Conservation (phyloP, 208 protist species). For the Leishmania major region DNA sequence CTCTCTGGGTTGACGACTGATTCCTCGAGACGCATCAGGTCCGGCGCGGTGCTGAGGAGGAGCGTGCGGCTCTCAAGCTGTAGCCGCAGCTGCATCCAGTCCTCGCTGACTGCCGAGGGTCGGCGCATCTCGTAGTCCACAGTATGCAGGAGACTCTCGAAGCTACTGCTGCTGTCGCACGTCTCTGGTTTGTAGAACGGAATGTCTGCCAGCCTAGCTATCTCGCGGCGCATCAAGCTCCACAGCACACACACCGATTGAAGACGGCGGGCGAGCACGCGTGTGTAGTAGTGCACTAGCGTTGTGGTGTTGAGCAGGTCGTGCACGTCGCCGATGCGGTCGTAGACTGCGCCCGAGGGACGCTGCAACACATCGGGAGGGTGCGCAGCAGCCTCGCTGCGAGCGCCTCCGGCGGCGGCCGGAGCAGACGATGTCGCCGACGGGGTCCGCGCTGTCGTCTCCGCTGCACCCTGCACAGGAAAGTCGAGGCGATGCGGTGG, state of each 20-base stretch:
- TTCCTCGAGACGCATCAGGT: not conserved
- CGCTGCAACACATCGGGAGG: conserved; percentile 4
- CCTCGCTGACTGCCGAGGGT: not conserved
- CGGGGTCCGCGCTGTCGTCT: not conserved
- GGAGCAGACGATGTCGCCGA: not conserved
- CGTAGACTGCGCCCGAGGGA: conserved; percentile 29
- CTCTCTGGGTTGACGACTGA: not conserved
- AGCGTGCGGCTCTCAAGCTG: not conserved
- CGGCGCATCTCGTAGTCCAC: not conserved
- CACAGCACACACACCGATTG: conserved; percentile 15
- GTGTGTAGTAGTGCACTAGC: conserved; percentile 17
- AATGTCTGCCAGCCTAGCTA: conserved; percentile 11
- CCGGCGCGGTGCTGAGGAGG: not conserved
- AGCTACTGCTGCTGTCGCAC: conserved; percentile 22
- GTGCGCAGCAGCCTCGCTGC: not conserved
- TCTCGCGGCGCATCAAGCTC: conserved; percentile 15
- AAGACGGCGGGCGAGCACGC: conserved; percentile 24
- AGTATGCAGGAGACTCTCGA: conserved; percentile 3
- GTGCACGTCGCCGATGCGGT: conserved; percentile 19
- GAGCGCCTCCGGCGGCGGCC: not conserved
- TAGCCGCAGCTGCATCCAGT: conserved; percentile 10
- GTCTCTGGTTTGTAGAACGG: conserved; percentile 17
- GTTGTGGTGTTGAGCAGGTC: conserved; percentile 2
- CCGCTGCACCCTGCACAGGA: not conserved
- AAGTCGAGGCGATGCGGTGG: conserved; percentile 14